Conservation (phyloP, 2,329 filamentous ascomycete genomes). For the Aspergillus clavatus region DNA sequence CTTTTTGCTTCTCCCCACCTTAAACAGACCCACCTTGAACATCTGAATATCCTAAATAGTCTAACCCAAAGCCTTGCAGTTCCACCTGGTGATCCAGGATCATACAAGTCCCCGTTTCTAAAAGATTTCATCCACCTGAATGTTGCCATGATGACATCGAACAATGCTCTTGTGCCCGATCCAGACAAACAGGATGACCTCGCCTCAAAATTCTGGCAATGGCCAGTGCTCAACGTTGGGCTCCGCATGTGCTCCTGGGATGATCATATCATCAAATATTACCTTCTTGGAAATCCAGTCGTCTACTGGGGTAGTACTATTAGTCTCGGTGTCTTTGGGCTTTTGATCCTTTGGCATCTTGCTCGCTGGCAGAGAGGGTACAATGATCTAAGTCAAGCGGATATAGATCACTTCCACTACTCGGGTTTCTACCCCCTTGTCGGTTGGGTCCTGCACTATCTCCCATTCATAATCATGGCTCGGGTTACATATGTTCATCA, state of each 20-base stretch:
- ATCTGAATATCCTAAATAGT: too few relatives aligned
- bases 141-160: slow-evolving; percentile 99
- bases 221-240: slow-evolving; percentile 91
- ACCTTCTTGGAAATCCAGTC: slow-evolving; percentile 91
- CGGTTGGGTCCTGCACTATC: slow-evolving; percentile 94
- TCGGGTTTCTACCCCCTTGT: slow-evolving; percentile 83
- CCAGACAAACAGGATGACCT: slow-evolving; percentile 99
- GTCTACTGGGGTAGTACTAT: slow-evolving; percentile 93
- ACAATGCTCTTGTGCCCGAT: slow-evolving; percentile 95
- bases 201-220: slow-evolving; percentile 96
- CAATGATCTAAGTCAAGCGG: slow-evolving; percentile 68
- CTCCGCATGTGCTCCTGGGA: slow-evolving; percentile 99
- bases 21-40: too few relatives aligned
- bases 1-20: too few relatives aligned
- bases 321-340: slow-evolving; percentile 66
- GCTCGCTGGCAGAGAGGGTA: slow-evolving; percentile 96
- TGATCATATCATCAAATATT: slow-evolving; percentile 93
- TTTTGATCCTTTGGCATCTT: slow-evolving; percentile 76
- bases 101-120: slow-evolving; percentile 94
- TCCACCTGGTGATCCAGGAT: slow-evolving; percentile 78
- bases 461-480: slow-evolving; percentile 95
- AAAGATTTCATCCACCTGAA: slow-evolving; percentile 98
- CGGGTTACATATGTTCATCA: slow-evolving; percentile 99
- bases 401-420: slow-evolving; percentile 94
- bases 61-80: slow-evolving; percentile 49